Conservation (phyloP, 495 filamentous ascomycete species). For the Chaetomidium leptoderma region DNA sequence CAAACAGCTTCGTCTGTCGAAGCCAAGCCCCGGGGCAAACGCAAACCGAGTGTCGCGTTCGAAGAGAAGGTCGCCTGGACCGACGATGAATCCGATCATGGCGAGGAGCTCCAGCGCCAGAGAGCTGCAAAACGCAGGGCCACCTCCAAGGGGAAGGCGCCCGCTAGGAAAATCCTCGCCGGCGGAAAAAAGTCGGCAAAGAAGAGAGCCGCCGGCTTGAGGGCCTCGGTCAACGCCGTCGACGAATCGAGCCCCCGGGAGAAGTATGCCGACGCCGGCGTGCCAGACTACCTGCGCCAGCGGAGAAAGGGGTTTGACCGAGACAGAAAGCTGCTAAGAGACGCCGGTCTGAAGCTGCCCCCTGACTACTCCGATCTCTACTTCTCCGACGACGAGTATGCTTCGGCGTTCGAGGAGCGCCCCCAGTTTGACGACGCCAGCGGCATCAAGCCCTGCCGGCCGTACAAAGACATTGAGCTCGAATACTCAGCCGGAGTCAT, state of each 20-base stretch:
- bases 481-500: constrained; percentile 76
- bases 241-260: constrained; percentile 24
- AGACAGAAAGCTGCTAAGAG: constrained; percentile 53
- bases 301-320: constrained; percentile 58
- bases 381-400: constrained; percentile 79
- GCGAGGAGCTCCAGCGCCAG: constrained; percentile 29
- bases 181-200: not conserved
- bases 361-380: constrained; percentile 76
- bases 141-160: constrained; percentile 21
- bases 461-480: constrained; percentile 72
- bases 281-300: constrained; percentile 47
- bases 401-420: constrained; percentile 59
- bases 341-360: constrained; percentile 69
- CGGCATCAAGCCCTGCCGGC: constrained; percentile 54
- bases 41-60: constrained; percentile 26
- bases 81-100: constrained; percentile 38
- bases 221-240: constrained; percentile 8
- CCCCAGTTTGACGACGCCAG: constrained; percentile 58
- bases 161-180: not conserved
- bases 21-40: constrained; percentile 16
- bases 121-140: constrained; percentile 24
- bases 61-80: constrained; percentile 41
- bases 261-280: constrained; percentile 28
- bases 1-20: constrained; percentile 17
- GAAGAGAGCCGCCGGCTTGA: constrained; percentile 13